Base-by-base conservation (phyloP, 108 stramenopile species). In the Fragilariopsis cylindrus region DNA sequence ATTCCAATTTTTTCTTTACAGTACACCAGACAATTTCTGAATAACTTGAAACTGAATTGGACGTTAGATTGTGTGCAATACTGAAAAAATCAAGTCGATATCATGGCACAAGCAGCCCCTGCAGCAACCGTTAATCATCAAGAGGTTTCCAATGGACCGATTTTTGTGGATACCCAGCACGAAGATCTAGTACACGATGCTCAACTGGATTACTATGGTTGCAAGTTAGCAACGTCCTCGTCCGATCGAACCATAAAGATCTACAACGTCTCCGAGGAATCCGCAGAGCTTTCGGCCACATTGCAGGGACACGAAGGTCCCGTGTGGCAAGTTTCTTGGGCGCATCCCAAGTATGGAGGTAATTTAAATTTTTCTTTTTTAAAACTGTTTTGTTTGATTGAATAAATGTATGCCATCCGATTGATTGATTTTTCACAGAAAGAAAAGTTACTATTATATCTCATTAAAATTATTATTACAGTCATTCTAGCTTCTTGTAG, bases 121-220 rank as follows among this genome's bases (percentile, higher is more conserved):
- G 45, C 62, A 42, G 62, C 40, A 12, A n/a, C 62, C 42, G 42
- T 45, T 16, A 63, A 41, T n/a, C 30, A 30, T 30, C 62, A 63
- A 63, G 62, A 63, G 62, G 62, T 63, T 63, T 63, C 65, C 12
- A 47, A 50, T 39, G 80, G 81, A 40, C 90, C 89, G 16, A 80
- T 92, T 60, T 89, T 82, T 53, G 79, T 98, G 7, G 96, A 97
- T 58, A 96, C 98, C 2, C 93, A 96, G 80, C 98, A 98, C 69
- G 95, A 93, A 75, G 98, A 98, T 74, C 82, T 95, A 83, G 91
- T 98, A 19, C 98, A 98, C 64, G 98, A 98, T 82, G 88, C 92
- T 40, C 93, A 94, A 74, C 71, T 97, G 73, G 96, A 98, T 84
- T 97, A 95, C 73, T 98, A 98, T 80, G 95, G 96, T 30, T 91